phyloP scores from a whole-genome alignment of 1,284 basidiomycete genomes.

The Volvariella surrecta region DNA sequence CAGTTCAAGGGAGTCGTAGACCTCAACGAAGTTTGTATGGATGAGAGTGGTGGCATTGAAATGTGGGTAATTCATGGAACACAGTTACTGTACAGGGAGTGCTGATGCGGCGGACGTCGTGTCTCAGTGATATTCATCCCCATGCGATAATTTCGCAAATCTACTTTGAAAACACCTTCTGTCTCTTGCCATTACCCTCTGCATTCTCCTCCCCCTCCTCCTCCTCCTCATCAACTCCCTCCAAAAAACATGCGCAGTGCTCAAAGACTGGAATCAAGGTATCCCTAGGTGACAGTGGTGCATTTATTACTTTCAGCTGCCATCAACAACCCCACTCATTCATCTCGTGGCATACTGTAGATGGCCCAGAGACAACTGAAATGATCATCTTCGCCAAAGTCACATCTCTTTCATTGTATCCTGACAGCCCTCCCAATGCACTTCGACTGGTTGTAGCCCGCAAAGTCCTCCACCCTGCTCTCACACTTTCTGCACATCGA shows the following conservation, averaged over 20 bases:
- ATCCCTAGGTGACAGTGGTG: slow-evolving; percentile 60
- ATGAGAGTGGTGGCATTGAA: slow-evolving; percentile 49
- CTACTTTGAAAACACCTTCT: slow-evolving; percentile 66
- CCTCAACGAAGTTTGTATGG: slow-evolving; percentile 48
- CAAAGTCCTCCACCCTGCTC: slow-evolving; percentile 35
- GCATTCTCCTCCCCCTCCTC: slow-evolving; percentile 17
- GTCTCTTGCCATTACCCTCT: slow-evolving; percentile 35
- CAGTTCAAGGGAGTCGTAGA: slow-evolving; percentile 46
- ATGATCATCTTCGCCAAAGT: slow-evolving; percentile 60
- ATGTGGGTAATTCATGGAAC: slow-evolving; percentile 58
- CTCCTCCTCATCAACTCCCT: slow-evolving; percentile 6
- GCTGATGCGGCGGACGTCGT: no score
- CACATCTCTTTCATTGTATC: slow-evolving; percentile 10
- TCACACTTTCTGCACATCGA: slow-evolving; percentile 26
- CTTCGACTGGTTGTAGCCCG: slow-evolving; percentile 51
- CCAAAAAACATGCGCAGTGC: slow-evolving; percentile 9
- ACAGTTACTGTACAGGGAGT: no score
- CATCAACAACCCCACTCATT: background rate
- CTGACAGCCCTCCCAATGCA: slow-evolving; percentile 16
- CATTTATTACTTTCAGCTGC: slow-evolving; percentile 15
- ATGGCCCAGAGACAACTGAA: slow-evolving; percentile 55
- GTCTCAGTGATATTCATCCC: slow-evolving; percentile 63
- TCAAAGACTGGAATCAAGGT: slow-evolving; percentile 50
- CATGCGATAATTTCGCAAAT: slow-evolving; percentile 48
- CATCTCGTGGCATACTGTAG: slow-evolving; percentile 20